Conservation (phyloP, 805 yeast genomes). For the Metschnikowia proteae region DNA sequence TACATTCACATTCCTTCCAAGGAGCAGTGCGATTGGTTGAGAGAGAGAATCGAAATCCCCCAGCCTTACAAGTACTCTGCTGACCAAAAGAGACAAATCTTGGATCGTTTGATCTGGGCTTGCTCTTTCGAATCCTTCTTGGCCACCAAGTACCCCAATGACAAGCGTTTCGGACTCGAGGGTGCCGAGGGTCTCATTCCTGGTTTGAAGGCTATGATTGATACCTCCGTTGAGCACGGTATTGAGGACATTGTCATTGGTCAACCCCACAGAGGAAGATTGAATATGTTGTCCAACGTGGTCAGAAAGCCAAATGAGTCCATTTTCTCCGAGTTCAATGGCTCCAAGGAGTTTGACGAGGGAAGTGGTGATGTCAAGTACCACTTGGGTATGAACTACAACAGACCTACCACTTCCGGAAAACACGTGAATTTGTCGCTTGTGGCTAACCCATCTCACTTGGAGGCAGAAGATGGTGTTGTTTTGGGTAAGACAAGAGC, state of each 20-base stretch:
- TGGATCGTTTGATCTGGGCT: constrained; percentile 96
- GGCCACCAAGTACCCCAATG: constrained; percentile 95
- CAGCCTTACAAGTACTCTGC: constrained; percentile 73
- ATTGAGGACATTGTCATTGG: constrained; percentile 96
- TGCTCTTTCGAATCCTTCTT: constrained; percentile 89
- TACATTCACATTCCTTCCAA: constrained; percentile 96
- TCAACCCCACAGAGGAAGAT: constrained; percentile 99
- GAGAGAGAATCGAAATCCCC: constrained; percentile 94
- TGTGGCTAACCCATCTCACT: constrained; percentile 98
- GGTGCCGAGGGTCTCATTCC: constrained; percentile 97
- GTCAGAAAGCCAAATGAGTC: constrained; percentile 98
- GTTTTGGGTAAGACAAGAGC: constrained; percentile 98
- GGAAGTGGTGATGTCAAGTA: constrained; percentile 99
- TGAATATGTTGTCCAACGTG: constrained; percentile 95
- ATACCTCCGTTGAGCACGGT: constrained; percentile 87
- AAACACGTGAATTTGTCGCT: constrained; percentile 90
- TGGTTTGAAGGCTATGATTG: constrained; percentile 94
- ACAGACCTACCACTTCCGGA: constrained; percentile 98
- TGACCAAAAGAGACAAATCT: constrained; percentile 92
- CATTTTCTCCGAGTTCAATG: constrained; percentile 92
- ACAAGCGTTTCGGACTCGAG: constrained; percentile 97
- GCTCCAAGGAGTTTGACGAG: constrained; percentile 85
- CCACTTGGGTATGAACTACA: constrained; percentile 98
- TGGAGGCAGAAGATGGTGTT: constrained; percentile 99
- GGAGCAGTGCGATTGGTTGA: constrained; percentile 95